Evolutionary conservation across 1,284 basidiomycete species (phyloP).

Genomic region (Kalmanozyma brasiliensis): DNA sequence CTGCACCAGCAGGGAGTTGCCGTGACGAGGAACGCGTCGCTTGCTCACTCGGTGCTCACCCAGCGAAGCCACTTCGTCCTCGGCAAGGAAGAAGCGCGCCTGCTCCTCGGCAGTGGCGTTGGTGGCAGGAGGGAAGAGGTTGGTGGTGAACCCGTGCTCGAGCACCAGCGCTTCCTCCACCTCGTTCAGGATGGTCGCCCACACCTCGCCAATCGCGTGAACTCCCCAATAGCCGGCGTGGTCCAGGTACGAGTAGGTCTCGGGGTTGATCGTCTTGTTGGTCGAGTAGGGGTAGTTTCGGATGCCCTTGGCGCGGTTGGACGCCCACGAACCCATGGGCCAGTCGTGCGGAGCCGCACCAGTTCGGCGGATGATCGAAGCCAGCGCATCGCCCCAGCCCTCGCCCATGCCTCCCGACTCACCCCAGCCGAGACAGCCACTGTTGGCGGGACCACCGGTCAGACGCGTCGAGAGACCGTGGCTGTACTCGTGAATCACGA

Average conservation of each 20-base stretch:
- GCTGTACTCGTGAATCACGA: conserved; percentile 69
- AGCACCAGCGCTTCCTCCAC: conserved; percentile 54
- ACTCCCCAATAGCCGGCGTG: conserved; percentile 75
- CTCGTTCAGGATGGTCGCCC: conserved; percentile 91
- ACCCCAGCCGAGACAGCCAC: conserved; percentile 86
- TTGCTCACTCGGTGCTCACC: conserved; percentile 70
- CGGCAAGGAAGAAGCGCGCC: conserved; percentile 45
- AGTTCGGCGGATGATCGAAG: conserved; percentile 77
- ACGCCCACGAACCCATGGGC: conserved; percentile 93
- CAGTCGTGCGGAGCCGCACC: conserved; percentile 62
- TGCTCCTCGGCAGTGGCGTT: conserved; percentile 47
- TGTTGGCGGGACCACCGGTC: conserved; percentile 92
- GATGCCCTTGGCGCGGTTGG: conserved; percentile 81
- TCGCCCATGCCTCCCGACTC: conserved; percentile 91
- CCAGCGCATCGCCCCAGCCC: conserved; percentile 79
- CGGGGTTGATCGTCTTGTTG: conserved; percentile 83
- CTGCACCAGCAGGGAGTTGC: conserved; percentile 87
- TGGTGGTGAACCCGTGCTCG: conserved; percentile 53
- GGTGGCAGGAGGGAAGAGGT: conserved; percentile 52
- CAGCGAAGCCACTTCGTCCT: conserved; percentile 57
- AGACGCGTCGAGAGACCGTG: conserved; percentile 93
- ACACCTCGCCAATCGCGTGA: conserved; percentile 92
- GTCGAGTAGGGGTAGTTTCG: conserved; percentile 76
- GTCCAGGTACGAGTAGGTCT: conserved; percentile 94
- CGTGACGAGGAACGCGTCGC: conserved; percentile 85